These are phyloP conservation scores for Carex littledalei DNA, from an alignment of 176 grass and related monocot genomes.

Conservation along the genomic window DNA sequence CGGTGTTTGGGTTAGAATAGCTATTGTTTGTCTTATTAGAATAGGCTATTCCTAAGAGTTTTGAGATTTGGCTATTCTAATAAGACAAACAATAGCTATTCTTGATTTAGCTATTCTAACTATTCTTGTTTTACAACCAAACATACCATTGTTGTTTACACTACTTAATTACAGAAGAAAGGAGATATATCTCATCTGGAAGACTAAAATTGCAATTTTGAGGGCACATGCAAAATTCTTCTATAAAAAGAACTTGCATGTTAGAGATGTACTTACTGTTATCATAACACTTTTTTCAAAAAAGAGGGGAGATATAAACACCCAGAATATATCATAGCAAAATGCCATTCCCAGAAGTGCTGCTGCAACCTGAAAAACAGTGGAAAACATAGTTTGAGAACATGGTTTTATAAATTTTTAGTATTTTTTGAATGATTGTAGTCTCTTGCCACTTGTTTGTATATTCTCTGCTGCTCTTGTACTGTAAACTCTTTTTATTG, in stretches of 20 bases:
- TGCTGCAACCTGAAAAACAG: conserved; percentile 64
- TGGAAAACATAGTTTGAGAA: neutral
- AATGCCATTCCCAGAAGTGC: conserved; percentile 71
- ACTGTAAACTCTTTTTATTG: neutral
- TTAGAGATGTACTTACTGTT: conserved; percentile 39
- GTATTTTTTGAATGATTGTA: neutral
- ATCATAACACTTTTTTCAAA: conserved; percentile 99
- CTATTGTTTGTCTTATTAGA: no score
- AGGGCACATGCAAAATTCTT: neutral
- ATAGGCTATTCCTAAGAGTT: no score
- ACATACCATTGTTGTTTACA: neutral
- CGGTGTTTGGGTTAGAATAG: no score
- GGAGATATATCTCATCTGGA: neutral
- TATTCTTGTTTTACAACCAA: no score
- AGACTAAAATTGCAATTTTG: neutral
- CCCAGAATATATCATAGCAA: conserved; percentile 96
- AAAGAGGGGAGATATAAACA: conserved; percentile 88
- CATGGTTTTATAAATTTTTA: neutral
- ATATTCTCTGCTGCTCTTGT: neutral
- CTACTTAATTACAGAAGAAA: neutral
- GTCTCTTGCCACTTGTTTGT: neutral
- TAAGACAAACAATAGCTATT: no score
- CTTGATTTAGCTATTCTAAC: no score
- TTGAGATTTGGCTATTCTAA: no score
- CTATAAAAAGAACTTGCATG: neutral